phyloP scores from a whole-genome alignment of 2,329 filamentous ascomycete species.

The Diplodia sapinea region DNA sequence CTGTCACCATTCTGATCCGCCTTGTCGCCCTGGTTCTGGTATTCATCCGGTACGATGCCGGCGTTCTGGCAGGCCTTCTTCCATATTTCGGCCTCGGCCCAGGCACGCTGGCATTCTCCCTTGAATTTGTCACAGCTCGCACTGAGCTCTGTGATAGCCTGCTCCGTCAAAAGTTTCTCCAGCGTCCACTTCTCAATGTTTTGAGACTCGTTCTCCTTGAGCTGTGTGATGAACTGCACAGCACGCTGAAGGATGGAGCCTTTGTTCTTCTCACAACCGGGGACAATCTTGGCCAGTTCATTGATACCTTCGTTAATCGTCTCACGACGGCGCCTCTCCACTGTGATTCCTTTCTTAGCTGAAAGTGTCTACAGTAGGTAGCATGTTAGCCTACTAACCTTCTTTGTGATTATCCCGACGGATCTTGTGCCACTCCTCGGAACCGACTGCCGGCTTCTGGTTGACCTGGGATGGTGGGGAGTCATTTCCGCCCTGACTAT shows the following conservation, averaged over 20 bases:
- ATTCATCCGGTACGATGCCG: slow-evolving; percentile 49
- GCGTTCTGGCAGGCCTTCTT: slow-evolving; percentile 59
- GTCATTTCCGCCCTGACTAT: slow-evolving; percentile 40
- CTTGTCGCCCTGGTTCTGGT: slow-evolving; percentile 49
- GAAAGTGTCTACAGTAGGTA: slow-evolving; percentile 32
- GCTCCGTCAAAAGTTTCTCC: slow-evolving; percentile 87
- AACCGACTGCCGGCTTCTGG: slow-evolving; percentile 85
- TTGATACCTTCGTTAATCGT: slow-evolving; percentile 99
- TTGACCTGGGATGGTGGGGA: slow-evolving; percentile 43
- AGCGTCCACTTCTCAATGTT: slow-evolving; percentile 95
- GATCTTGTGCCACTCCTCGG: slow-evolving; percentile 97
- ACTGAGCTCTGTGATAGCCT: slow-evolving; percentile 86
- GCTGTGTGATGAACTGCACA: slow-evolving; percentile 90
- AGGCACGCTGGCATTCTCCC: slow-evolving; percentile 76
- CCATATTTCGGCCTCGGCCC: slow-evolving; percentile 79
- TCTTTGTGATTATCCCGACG: slow-evolving; percentile 99
- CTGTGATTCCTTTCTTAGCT: slow-evolving; percentile 55
- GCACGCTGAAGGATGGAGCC: slow-evolving; percentile 93
- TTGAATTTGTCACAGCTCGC: slow-evolving; percentile 87
- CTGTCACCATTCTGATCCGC: slow-evolving; percentile 46
- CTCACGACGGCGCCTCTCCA: slow-evolving; percentile 93
- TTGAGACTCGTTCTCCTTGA: slow-evolving; percentile 91
- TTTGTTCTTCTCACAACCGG: slow-evolving; percentile 98
- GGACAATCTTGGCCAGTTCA: slow-evolving; percentile 95
- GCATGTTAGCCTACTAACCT: slow-evolving; percentile 62